Evolutionary conservation across 306 rosid genomes (phyloP), one percentile per base, ranked within the genome.

Genomic region (Mucuna pruriens): DNA sequence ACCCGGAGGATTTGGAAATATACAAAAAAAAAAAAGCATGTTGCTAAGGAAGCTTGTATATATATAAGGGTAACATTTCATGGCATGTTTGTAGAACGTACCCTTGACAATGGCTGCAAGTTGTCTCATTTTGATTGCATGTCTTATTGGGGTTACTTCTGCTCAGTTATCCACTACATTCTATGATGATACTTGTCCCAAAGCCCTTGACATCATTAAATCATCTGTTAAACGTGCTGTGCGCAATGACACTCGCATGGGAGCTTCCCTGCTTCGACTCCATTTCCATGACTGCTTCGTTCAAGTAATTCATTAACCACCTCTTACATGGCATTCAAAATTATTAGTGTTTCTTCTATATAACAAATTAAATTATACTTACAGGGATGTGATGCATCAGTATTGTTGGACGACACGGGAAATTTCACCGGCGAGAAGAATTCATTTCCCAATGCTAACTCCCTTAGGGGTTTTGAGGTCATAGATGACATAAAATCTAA

Each of bases 331-430:
- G n/a, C n/a, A n/a, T n/a, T n/a, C n/a, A n/a, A n/a, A n/a, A n/a
- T n/a, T n/a, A n/a, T n/a, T n/a, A n/a, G 31, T 29, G 31, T 29
- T 29, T 29, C 31, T 29, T 29, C 31, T 29, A n/a, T n/a, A n/a
- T n/a, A 29, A 29, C 2, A 29, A 48, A 49, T 49, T 1, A 10
- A 51, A 4, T 42, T 1, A 5, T 20, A 25, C 20, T 54, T 58
- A 31, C 46, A 90, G 94, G 94, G 94, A 49, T 90, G 94, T 44
- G 94, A 90, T 80, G 94, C 90, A 29, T 90, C 94, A 0, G 86
- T 83, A 3, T 70, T 86, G 73, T 72, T 90, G 26, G 91, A 90
- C 1, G 91, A 88, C 76, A 83, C 84, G 0, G 13, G 49, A 0
- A 86, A 9, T 69, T 85, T 86, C 65, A 86, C 79, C 0, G 90